These are phyloP conservation scores for Insectozyma bohioensis DNA, from an alignment of 1,139 yeast genomes.

Conservation along the genomic window DNA sequence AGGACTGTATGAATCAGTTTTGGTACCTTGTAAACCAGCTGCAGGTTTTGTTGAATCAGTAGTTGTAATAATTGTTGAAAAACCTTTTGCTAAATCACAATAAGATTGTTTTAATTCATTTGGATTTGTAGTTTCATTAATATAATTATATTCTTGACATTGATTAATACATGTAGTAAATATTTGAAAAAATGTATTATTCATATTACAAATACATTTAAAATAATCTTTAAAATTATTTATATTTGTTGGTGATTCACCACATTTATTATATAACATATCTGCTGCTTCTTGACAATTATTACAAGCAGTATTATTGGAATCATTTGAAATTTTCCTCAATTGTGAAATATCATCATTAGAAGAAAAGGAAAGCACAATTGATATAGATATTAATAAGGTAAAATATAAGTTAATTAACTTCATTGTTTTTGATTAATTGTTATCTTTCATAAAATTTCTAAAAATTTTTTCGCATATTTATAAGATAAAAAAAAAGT, in stretches of 20 bases:
- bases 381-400: no score
- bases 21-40: no score
- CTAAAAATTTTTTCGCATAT: no score
- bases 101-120: constrained; percentile 4
- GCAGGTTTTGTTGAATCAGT: no score
- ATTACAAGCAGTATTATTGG: neutral
- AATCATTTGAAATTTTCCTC: no score
- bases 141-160: neutral
- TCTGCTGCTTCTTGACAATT: neutral
- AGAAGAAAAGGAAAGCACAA: no score
- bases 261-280: neutral
- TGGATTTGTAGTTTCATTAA: neutral
- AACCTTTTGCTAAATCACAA: constrained; percentile 7
- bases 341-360: no score
- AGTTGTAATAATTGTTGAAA: neutral
- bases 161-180: neutral
- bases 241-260: neutral
- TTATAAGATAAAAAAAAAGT: no score
- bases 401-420: no score
- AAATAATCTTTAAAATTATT: neutral
- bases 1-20: no score
- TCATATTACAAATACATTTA: neutral
- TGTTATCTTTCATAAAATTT: no score
- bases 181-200: neutral
- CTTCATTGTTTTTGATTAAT: no score